Percentiles rank a stretch among this genome's conserved stretches.
These are phyloP conservation scores for Aspergillus proliferans DNA, from an alignment of 2,329 filamentous ascomycete species.

Conservation along the genomic window DNA sequence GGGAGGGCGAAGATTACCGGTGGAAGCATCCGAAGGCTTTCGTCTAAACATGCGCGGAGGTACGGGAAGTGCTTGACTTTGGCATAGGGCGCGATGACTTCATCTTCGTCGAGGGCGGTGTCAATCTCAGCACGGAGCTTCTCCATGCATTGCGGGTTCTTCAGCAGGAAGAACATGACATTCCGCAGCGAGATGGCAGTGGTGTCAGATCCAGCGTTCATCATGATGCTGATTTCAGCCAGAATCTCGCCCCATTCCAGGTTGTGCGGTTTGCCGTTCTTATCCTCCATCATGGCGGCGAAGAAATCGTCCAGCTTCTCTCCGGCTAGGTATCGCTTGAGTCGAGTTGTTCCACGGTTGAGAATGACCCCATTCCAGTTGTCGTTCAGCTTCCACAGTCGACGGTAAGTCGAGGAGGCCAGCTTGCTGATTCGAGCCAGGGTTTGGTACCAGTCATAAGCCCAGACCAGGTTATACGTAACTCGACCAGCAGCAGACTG, in stretches of 20 bases:
- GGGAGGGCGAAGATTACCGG: constrained; percentile 35
- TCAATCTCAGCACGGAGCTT: constrained; percentile 42
- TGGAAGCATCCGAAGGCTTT: constrained; percentile 37
- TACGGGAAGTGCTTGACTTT: constrained; percentile 45
- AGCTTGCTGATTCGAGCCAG: constrained; percentile 11
- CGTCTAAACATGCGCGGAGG: constrained; percentile 46
- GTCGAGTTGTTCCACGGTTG: constrained; percentile 12
- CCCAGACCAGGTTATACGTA: constrained; percentile 17
- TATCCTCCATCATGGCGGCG: constrained; percentile 46
- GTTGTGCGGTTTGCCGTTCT: constrained; percentile 33
- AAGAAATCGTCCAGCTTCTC: constrained; percentile 55
- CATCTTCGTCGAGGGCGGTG: constrained; percentile 32
- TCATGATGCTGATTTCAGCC: constrained; percentile 41
- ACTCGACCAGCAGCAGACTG: constrained; percentile 7
- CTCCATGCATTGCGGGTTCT: constrained; percentile 34
- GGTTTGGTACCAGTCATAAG: constrained; percentile 16
- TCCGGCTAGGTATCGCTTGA: constrained; percentile 27
- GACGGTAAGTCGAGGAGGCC: constrained; percentile 12
- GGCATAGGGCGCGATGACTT: constrained; percentile 42
- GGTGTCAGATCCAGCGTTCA: constrained; percentile 46
- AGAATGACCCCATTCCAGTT: constrained; percentile 17
- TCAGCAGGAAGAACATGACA: constrained; percentile 46
- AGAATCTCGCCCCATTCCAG: constrained; percentile 54
- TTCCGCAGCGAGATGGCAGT: constrained; percentile 48
- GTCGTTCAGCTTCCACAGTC: constrained; percentile 12